Conservation (phyloP, 1,284 basidiomycete genomes). For the Baeospora myosura region DNA sequence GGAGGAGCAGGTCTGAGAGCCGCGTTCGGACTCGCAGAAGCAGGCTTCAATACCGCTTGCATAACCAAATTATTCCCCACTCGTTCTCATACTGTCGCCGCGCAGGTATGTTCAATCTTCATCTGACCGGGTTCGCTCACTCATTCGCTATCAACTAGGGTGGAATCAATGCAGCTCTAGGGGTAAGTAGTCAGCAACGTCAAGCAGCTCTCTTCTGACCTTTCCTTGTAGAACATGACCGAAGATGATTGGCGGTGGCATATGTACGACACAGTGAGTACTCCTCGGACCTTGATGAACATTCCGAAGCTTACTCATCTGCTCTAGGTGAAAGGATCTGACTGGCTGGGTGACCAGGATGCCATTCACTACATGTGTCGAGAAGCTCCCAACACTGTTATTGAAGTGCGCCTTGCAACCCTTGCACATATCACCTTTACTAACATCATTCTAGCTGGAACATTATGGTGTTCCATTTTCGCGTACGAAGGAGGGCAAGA, state of each 20-base stretch:
- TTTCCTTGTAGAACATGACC: slow-evolving; percentile 80
- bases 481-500: slow-evolving; percentile 97
- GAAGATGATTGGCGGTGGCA: slow-evolving; percentile 99
- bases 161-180: slow-evolving; percentile 98
- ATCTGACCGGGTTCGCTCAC: slow-evolving; percentile 9
- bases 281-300: slow-evolving; percentile 1
- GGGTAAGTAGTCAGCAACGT: slow-evolving; percentile 45
- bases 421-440: slow-evolving; percentile 5
- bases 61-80: slow-evolving; percentile 99
- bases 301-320: slow-evolving; percentile 12
- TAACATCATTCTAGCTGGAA: slow-evolving; percentile 90
- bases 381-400: slow-evolving; percentile 89
- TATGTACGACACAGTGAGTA: slow-evolving; percentile 92
- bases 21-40: slow-evolving; percentile 97
- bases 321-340: slow-evolving; percentile 89
- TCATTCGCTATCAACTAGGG: slow-evolving; percentile 47
- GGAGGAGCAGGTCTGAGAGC: slow-evolving; percentile 98
- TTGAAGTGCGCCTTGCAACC: slow-evolving; percentile 55
- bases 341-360: slow-evolving; percentile 99
- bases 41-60: slow-evolving; percentile 96
- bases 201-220: slow-evolving; percentile 2
- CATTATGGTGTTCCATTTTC: slow-evolving; percentile 99
- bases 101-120: slow-evolving; percentile 56
- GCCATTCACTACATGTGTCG: slow-evolving; percentile 99
- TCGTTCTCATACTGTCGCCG: slow-evolving; percentile 96